Conservation (phyloP, 2,329 filamentous ascomycete species). For the Trichoderma aggressivum region DNA sequence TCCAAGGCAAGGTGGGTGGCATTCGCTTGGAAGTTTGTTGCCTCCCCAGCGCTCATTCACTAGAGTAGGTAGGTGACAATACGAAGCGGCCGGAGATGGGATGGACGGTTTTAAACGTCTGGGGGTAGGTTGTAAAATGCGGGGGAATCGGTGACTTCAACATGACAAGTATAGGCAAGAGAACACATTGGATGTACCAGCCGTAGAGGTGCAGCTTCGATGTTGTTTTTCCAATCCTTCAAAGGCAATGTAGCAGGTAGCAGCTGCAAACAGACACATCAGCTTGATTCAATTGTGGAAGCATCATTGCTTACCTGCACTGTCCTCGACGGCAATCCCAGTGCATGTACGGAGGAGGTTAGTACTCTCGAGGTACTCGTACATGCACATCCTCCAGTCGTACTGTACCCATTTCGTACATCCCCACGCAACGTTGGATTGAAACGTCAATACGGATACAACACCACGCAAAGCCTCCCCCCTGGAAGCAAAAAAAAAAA, state of each 20-base stretch:
- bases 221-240: neutral
- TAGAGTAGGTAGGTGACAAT: neutral
- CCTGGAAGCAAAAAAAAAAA: no score
- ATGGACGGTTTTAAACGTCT: neutral
- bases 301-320: neutral
- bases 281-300: neutral
- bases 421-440: neutral
- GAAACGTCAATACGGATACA: no score
- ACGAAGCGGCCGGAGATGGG: neutral
- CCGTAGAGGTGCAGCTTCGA: neutral
- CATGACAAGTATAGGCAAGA: neutral
- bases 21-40: conserved; percentile 12
- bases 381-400: neutral
- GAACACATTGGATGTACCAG: neutral
- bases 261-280: neutral
- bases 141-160: conserved; percentile 13
- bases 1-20: conserved; percentile 1
- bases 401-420: no score
- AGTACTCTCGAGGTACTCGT: neutral
- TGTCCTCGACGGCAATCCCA: neutral
- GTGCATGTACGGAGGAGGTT: neutral
- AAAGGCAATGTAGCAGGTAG: neutral
- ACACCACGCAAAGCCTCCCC: no score
- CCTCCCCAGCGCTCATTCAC: neutral
- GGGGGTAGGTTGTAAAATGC: conserved; percentile 17